phyloP scores from a whole-genome alignment of 176 grass and related monocot genomes.

The Avena eriantha region DNA sequence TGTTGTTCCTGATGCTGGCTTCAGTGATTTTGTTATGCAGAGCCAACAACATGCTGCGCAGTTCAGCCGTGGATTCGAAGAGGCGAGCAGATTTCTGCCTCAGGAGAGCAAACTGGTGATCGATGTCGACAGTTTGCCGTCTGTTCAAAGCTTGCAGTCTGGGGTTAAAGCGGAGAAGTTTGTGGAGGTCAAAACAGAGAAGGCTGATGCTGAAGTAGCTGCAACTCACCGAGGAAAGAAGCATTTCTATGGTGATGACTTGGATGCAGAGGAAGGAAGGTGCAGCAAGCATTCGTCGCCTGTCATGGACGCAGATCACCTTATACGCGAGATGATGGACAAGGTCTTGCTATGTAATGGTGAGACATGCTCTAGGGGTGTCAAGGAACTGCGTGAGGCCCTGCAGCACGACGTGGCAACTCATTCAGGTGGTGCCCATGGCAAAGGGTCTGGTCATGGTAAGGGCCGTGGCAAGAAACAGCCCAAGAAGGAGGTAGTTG shows the following conservation, averaged over 20 bases:
- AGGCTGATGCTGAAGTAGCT: slow-evolving; percentile 12
- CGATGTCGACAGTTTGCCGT: slow-evolving; percentile 50
- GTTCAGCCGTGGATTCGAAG: slow-evolving; percentile 68
- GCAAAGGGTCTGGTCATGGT: slow-evolving; percentile 58
- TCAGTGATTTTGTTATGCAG: slow-evolving; percentile 47
- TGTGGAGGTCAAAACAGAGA: slow-evolving; percentile 52
- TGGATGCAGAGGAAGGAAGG: slow-evolving; percentile 82
- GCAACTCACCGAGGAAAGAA: slow-evolving; percentile 64
- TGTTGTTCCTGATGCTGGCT: slow-evolving; percentile 31
- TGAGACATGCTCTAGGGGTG: slow-evolving; percentile 65
- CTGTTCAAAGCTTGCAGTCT: background rate
- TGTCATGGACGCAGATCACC: slow-evolving; percentile 59
- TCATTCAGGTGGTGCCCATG: slow-evolving; percentile 46
- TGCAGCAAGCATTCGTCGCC: slow-evolving; percentile 80
- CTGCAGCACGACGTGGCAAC: slow-evolving; percentile 59
- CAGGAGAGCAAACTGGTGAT: slow-evolving; percentile 69
- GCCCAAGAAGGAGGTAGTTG: slow-evolving; percentile 78
- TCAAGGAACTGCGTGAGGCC: slow-evolving; percentile 67
- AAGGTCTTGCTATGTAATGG: slow-evolving; percentile 79
- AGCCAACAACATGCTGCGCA: slow-evolving; percentile 59
- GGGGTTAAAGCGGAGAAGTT: slow-evolving; percentile 40
- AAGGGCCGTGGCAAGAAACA: slow-evolving; percentile 84
- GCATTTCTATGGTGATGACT: slow-evolving; percentile 69
- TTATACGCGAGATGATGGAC: slow-evolving; percentile 84
- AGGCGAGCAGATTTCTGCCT: slow-evolving; percentile 73